Percentiles rank a stretch among this genome's conserved stretches.
These are phyloP conservation scores for Coniferiporia sulphurascens DNA, from an alignment of 1,284 basidiomycete species.

Conservation along the genomic window DNA sequence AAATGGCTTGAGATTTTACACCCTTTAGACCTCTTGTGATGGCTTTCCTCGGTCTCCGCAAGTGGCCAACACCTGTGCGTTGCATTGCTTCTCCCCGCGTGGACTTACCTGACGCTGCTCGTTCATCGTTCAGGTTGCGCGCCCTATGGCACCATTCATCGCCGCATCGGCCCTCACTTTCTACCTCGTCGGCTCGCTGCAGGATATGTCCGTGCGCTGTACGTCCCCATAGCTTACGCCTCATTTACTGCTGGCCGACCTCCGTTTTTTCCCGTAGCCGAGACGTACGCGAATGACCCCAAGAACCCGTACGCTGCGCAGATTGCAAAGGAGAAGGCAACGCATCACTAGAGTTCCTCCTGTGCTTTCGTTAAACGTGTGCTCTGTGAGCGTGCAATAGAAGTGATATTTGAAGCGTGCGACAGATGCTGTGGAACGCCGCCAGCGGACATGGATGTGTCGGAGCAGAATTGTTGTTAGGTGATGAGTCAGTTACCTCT, in stretches of 20 bases:
- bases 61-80: constrained; percentile 72
- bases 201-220: constrained; percentile 65
- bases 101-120: not conserved
- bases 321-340: constrained; percentile 44
- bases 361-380: not conserved
- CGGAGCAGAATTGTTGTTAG: too few relatives aligned
- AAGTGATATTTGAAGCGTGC: not conserved
- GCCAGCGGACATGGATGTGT: too few relatives aligned
- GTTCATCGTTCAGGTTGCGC: constrained; percentile 44
- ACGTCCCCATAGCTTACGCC: constrained; percentile 31
- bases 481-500: too few relatives aligned
- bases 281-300: constrained; percentile 63
- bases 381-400: constrained; percentile 7
- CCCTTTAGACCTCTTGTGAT: constrained; percentile 30
- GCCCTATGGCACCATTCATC: constrained; percentile 75
- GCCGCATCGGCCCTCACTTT: constrained; percentile 57
- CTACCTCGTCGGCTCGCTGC: constrained; percentile 60
- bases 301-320: constrained; percentile 76
- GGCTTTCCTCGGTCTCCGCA: constrained; percentile 73
- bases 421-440: not conserved
- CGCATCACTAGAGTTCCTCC: constrained; percentile 28
- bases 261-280: constrained; percentile 37
- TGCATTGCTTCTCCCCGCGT: not conserved
- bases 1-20: too few relatives aligned
- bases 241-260: not conserved